Evolutionary conservation across 192 early-diverging fungal species (phyloP).

Genomic region (Coemansia umbellata): DNA sequence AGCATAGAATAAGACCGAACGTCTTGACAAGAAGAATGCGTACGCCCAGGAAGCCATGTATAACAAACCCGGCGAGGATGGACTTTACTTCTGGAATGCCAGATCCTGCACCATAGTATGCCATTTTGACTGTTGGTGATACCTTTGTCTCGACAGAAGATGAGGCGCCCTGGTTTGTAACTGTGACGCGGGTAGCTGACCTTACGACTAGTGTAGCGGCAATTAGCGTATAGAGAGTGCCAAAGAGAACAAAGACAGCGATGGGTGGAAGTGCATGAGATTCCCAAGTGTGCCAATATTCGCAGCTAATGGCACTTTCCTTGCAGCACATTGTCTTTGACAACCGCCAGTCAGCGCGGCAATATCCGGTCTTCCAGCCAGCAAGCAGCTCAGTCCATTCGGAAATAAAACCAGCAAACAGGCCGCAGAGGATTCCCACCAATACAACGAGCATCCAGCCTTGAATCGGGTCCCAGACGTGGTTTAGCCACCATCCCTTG

Average conservation of each 20-base stretch:
- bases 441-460: constrained; percentile 82
- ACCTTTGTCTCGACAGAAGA: constrained; percentile 48
- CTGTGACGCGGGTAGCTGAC: constrained; percentile 46
- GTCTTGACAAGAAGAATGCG: constrained; percentile 89
- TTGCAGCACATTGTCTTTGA: constrained; percentile 79
- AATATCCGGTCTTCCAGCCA: constrained; percentile 81
- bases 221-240: constrained; percentile 56
- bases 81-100: constrained; percentile 95
- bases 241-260: constrained; percentile 39
- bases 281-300: constrained; percentile 57
- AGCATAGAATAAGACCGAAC: constrained; percentile 80
- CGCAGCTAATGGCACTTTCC: constrained; percentile 57
- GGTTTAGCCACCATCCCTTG: constrained; percentile 55
- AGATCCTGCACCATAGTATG: constrained; percentile 89
- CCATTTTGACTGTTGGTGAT: constrained; percentile 55
- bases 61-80: constrained; percentile 91
- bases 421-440: constrained; percentile 55
- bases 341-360: constrained; percentile 69
- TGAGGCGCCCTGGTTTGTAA: constrained; percentile 32
- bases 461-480: constrained; percentile 72
- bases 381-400: constrained; percentile 73
- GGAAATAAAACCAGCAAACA: constrained; percentile 45
- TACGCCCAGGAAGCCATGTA: constrained; percentile 85
- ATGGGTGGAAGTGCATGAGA: constrained; percentile 24
- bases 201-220: constrained; percentile 62